Evolutionary conservation across 495 filamentous ascomycete species (phyloP).

Genomic region (Podospora anserina): DNA sequence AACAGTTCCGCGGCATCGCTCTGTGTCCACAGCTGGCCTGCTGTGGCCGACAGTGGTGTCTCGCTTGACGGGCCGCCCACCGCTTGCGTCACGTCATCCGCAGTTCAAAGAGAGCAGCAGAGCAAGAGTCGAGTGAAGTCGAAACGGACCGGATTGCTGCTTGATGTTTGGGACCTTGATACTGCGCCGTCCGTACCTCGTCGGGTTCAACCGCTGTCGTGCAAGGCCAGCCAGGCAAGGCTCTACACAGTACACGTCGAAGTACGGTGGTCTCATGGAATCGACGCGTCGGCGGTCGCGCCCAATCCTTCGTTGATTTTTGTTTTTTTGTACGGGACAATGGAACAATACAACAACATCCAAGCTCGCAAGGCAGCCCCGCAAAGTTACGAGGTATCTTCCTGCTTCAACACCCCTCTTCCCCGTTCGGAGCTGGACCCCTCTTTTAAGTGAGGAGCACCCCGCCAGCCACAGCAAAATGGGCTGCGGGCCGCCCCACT

Average conservation of each 20-base stretch:
- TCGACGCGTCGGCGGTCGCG: constrained; percentile 1
- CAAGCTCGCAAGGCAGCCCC: constrained; percentile 13
- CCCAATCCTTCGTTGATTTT: constrained; percentile 1
- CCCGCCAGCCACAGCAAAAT: constrained; percentile 29
- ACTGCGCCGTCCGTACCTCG: neutral
- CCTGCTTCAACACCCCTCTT: constrained; percentile 19
- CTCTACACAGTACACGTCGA: no score
- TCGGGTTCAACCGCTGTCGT: constrained; percentile 8
- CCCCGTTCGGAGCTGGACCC: constrained; percentile 25
- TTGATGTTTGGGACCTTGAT: constrained; percentile 2
- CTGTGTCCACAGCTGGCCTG: constrained; percentile 1
- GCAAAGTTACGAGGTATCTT: constrained; percentile 10
- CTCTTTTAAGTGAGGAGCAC: constrained; percentile 13
- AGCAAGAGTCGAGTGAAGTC: neutral
- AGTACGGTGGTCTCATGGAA: neutral
- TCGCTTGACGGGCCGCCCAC: constrained; percentile 23
- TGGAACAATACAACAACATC: constrained; percentile 7
- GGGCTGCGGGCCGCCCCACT: constrained; percentile 25
- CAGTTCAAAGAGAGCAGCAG: constrained; percentile 9
- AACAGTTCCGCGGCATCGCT: constrained; percentile 9
- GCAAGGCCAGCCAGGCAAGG: neutral
- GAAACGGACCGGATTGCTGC: neutral
- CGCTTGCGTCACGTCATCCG: constrained; percentile 27
- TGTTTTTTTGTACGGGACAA: neutral
- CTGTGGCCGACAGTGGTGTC: constrained; percentile 8